Conservation (phyloP, 495 filamentous ascomycete genomes). For the Usnea hakonensis region DNA sequence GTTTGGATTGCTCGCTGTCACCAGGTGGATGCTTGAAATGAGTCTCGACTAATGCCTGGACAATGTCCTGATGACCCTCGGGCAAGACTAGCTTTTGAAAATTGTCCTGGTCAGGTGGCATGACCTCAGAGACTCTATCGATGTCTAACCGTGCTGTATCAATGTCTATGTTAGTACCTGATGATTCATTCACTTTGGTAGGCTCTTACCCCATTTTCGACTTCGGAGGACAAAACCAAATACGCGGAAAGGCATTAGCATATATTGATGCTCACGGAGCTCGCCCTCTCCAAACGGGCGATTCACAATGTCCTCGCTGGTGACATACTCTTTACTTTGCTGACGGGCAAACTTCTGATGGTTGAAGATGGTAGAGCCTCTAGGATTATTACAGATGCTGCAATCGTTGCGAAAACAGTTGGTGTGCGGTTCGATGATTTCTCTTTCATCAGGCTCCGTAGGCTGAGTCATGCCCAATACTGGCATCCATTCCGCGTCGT, state of each 20-base stretch:
- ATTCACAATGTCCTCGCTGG: not conserved
- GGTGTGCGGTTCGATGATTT: not conserved
- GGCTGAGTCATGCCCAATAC: not conserved
- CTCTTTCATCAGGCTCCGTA: not conserved
- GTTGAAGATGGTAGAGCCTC: not conserved
- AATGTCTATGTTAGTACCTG: not conserved
- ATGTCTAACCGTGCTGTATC: not conserved
- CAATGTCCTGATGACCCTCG: conserved; percentile 17
- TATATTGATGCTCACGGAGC: not conserved
- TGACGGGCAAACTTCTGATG: not conserved
- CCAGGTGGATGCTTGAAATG: conserved; percentile 16
- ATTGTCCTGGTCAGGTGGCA: not conserved
- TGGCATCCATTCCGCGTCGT: not conserved
- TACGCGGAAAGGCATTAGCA: conserved; percentile 1
- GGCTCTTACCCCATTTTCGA: not conserved
- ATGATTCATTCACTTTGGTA: not conserved
- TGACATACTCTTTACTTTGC: not conserved
- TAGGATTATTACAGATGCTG: not conserved
- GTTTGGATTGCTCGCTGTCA: not conserved
- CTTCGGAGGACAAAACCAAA: conserved; percentile 1
- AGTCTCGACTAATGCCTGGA: conserved; percentile 25
- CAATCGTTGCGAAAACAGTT: not conserved
- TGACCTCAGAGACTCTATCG: not conserved
- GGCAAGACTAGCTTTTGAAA: conserved; percentile 20
- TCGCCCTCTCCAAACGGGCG: not conserved